phyloP scores from a whole-genome alignment of 441 rosid species.

The Arabidopsis lyrata region DNA sequence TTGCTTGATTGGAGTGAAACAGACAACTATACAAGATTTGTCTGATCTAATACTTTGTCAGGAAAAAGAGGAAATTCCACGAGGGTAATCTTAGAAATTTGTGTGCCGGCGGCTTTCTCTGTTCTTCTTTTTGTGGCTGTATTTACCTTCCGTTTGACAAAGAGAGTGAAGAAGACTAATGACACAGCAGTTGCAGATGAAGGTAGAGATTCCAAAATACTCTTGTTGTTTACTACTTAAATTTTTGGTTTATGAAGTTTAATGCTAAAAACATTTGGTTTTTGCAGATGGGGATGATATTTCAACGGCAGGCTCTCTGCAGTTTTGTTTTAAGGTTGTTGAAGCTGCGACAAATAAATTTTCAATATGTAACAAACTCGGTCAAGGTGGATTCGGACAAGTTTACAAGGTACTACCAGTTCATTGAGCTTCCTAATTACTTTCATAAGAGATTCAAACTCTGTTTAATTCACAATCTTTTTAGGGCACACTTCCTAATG shows the following conservation, averaged over 20 bases:
- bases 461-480: no score
- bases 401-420: conserved; percentile 19
- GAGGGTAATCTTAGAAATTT: no score
- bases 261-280: neutral
- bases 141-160: no score
- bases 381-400: conserved; percentile 31
- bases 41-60: no score
- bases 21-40: no score
- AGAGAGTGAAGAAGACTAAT: no score
- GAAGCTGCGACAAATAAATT: conserved; percentile 42
- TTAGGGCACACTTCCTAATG: neutral
- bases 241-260: no score
- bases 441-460: neutral
- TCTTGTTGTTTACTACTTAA: neutral
- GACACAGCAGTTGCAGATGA: neutral
- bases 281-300: conserved; percentile 40
- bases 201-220: conserved; percentile 33
- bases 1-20: no score
- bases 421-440: no score
- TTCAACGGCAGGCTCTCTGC: conserved; percentile 35
- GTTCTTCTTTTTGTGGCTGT: no score
- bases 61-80: no score
- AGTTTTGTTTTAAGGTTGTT: conserved; percentile 20
- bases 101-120: no score
- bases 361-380: conserved; percentile 42